Evolutionary conservation across 345 rosid species (phyloP).

Genomic region (Arabidopsis suecica): DNA sequence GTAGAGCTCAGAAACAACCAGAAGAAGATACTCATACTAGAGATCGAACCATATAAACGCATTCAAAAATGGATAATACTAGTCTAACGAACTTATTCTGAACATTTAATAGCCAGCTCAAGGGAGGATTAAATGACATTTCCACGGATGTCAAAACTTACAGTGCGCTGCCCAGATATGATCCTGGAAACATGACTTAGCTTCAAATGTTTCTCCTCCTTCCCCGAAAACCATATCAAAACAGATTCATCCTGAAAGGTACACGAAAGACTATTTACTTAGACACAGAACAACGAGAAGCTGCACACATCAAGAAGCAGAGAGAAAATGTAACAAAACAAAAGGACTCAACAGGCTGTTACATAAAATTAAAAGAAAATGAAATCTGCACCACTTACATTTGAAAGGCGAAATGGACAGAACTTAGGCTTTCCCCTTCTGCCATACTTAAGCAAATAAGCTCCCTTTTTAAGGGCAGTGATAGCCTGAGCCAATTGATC

Average conservation of each 20-base stretch:
- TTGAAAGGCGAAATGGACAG: conserved; percentile 97
- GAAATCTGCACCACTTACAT: conserved; percentile 58
- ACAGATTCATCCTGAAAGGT: conserved; percentile 86
- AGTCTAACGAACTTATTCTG: background rate
- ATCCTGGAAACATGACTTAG: conserved; percentile 92
- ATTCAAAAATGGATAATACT: background rate
- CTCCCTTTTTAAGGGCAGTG: conserved; percentile 94
- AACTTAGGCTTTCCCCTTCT: conserved; percentile 98
- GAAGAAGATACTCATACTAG: conserved; percentile 8
- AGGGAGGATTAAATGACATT: conserved; percentile 16
- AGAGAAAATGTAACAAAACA: conserved; percentile 19
- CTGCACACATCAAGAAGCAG: conserved; percentile 5
- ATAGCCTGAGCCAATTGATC: conserved; percentile 73
- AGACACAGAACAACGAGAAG: conserved; percentile 17
- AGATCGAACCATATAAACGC: background rate
- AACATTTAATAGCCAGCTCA: conserved; percentile 16
- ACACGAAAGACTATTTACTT: conserved; percentile 21
- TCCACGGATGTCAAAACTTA: conserved; percentile 53
- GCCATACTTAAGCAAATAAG: conserved; percentile 94
- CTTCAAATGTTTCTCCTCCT: conserved; percentile 86
- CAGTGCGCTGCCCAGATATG: conserved; percentile 97
- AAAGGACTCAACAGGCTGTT: conserved; percentile 2
- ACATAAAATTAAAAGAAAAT: background rate
- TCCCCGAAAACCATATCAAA: conserved; percentile 97
- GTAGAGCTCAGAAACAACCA: conserved; percentile 2